Evolutionary conservation across 139 green algal genomes (phyloP), one percentile per base, ranked within the genome.

Genomic region (Coelastrella sp.): DNA sequence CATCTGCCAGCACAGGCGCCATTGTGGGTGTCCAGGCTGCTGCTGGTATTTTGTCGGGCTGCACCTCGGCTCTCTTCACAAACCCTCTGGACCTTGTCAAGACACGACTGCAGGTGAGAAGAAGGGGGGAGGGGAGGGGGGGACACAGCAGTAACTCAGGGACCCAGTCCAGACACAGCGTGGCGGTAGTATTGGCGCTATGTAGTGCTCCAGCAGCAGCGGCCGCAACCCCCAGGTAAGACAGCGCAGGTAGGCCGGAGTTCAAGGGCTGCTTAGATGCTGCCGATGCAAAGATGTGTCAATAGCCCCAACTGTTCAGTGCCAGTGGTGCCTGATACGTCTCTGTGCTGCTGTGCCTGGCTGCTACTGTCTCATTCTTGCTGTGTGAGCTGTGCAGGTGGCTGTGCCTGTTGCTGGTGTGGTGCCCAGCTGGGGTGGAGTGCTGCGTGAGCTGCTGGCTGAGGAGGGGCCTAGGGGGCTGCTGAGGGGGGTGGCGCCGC

Each of bases 41-140:
- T 57, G 89, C 96, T 1, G 95, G 93, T 0, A 56, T 98, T 10
- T 75, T 96, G 24, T 95, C 96, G 11, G 97, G 97, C 4, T 92
- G 78, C 76, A 97, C 94, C 7, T 93, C 94, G 6, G 93, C 94
- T 17, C 27, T 93, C 7, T 57, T 98, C 17, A 98, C 97, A 0
- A 98, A 94, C 73, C 96, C 96, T 6, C 89, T 99, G 68, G 97
- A 99, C 89, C 94, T 99, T 4, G 91, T 98, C 58, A 99, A 99
- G 87, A 96, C 93, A 8, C 88, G 93, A 49, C 90, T 98, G 59
- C 96, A 98, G 95, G 92, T 95, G 66, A 17, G 78, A 10, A 8
- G 58, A 57, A 19, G 61, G 11, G 11, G 11, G 61, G 11, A 68
- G 5, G 12, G 63, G 63, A 0, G 35, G 35, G 35, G 35, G 35